Evolutionary conservation across 2,329 filamentous ascomycete genomes (phyloP), one percentile per base, ranked within the genome.

Genomic region (Apiospora arundinis): DNA sequence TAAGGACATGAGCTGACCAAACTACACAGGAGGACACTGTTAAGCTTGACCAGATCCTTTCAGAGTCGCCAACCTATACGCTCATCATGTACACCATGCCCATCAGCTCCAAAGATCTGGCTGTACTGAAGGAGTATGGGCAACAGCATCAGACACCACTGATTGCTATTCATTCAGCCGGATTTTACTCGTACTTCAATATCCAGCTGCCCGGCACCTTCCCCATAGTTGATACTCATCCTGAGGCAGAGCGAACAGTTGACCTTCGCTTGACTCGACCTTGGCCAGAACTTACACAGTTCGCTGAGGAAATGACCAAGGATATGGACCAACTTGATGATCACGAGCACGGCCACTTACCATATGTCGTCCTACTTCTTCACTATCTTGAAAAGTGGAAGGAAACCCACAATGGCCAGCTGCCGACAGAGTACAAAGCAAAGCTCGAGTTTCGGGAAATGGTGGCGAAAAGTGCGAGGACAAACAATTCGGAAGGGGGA

Each of bases 171-270:
- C 94, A 97, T 80, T 97, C 92, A n/a, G 88, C 93, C 52, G 96
- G 96, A 40, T 98, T 97, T 83, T 97, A 96, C 82, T 93, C 94
- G 1, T 93, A 93, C 75, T 97, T 98, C 80, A 92, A 91, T n/a
- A 86, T 97, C 40, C 86, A 89, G 75, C 85, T 97, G 40, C 92
- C 93, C 12, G 86, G 90, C n/a, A 90, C 91, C 40, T 97, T 97
- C 77, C 95, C 95, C 6, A 93, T 99, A 71, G 93, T 99, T 74
- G 95, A 99, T 80, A 98, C 96, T 63, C 96, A 99, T 78, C 96
- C 96, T 0, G 95, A 97, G 74, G 91, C 94, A 52, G 93, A 94
- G 49, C 91, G 94, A 9, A 96, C 91, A 0, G 92, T 93, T 71
- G 96, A 99, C 77, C 87, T 99, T 45, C 91, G 96, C 68, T 86